Base-by-base conservation (phyloP, 2,329 filamentous ascomycete species). In the Talaromyces sp. region DNA sequence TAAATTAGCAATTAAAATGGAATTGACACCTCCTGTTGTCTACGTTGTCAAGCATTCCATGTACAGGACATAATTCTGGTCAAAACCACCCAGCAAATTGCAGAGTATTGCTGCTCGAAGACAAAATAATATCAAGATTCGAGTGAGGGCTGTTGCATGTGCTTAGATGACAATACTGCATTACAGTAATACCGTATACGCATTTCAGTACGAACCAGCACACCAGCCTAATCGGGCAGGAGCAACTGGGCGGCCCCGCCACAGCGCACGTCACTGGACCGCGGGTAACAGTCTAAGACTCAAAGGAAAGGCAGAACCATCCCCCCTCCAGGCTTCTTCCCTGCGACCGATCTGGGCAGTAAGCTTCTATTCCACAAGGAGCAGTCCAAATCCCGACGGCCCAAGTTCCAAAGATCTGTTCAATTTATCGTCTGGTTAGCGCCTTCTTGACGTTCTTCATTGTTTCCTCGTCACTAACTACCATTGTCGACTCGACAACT, bases 201-300 rank as follows among this genome's bases (percentile, higher is more conserved):
- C 35, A 22, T 54, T 9, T 33, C 33, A 8, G 10, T 56, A 56
- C 52, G 14, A 35, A 22, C 24, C 52, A 31, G 49, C 49, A 14
- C 52, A 37, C 52, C 52, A 56, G 52, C 56, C 37, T 33, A 43
- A 59, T 59, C 0, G 45, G 39, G 37, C 16, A 45, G 56, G 37
- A 58, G 56, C 35, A 4, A 35, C 31, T 57, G 54, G 45, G 33
- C 19, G n/a, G 33, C 33, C 35, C n/a, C 35, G 56, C 37, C 39
- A 43, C 56, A 45, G 24, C 56, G 22, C 56, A 45, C 56, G 56
- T 45, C 56, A 59, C 37, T 59, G 37, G 22, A 43, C 39, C 39
- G 35, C 16, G 37, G 56, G 33, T 37, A 24, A 35, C 31, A 57
- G 37, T 31, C 27, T 31, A 31, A 31, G 9, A 22, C 22, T 22